A percentile compares a stretch with the other conserved stretches of the same genome.
Evolutionary conservation across 2,329 filamentous ascomycete species (phyloP).

Genomic region (Cladophialophora chaetospira): DNA sequence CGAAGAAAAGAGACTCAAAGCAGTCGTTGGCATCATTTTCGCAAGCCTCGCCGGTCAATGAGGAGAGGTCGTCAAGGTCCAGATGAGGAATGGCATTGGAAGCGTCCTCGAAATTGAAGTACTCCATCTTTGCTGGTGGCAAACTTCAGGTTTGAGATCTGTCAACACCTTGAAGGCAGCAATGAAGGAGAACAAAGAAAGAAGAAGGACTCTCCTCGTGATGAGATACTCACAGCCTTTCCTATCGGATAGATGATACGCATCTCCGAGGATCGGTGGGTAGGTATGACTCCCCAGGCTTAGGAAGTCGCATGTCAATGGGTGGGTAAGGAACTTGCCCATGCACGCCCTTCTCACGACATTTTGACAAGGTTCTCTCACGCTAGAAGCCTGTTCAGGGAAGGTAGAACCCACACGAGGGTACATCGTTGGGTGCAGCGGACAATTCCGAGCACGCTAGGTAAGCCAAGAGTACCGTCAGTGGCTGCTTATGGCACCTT

Average conservation of each 20-base stretch:
- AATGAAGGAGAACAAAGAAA: constrained; percentile 1
- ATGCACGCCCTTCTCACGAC: constrained; percentile 30
- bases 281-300: constrained; percentile 23
- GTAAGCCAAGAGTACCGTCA: neutral
- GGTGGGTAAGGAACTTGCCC: too few relatives aligned
- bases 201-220: neutral
- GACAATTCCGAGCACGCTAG: constrained; percentile 7
- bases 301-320: neutral
- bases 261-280: constrained; percentile 21
- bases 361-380: constrained; percentile 17
- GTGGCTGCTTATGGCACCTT: constrained; percentile 10
- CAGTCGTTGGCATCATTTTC: constrained; percentile 42
- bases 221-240: constrained; percentile 25
- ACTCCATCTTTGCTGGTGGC: constrained; percentile 42
- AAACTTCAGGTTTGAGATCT: neutral
- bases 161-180: neutral
- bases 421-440: neutral
- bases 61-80: constrained; percentile 44
- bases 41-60: constrained; percentile 41
- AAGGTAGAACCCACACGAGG: neutral
- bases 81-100: constrained; percentile 41
- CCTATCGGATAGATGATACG: constrained; percentile 15
- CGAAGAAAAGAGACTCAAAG: constrained; percentile 45
- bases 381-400: neutral
- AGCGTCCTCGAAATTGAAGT: constrained; percentile 52